These are phyloP conservation scores for Aspergillus sclerotiicarbonarius DNA, from an alignment of 495 filamentous ascomycete genomes.

Conservation along the genomic window DNA sequence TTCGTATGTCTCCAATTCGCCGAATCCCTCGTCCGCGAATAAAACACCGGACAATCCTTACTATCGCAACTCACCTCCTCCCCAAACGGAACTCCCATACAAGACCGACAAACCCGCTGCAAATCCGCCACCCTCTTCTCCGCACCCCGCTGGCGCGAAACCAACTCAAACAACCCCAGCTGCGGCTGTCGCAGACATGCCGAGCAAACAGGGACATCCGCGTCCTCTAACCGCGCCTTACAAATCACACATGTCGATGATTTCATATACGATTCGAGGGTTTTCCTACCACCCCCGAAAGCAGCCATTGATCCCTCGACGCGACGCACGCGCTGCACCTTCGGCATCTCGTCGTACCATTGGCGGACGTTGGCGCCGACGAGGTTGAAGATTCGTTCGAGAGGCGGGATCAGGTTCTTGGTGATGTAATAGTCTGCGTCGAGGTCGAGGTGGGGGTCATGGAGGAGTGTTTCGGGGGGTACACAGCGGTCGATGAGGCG, in stretches of 20 bases:
- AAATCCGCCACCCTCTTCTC: constrained; percentile 66
- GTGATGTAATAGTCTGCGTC: constrained; percentile 96
- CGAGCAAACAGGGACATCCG: constrained; percentile 55
- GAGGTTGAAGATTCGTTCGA: constrained; percentile 95
- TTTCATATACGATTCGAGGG: constrained; percentile 85
- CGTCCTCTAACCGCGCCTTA: constrained; percentile 58
- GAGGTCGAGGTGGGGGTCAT: constrained; percentile 73
- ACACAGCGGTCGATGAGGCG: constrained; percentile 88
- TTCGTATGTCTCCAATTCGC: constrained; percentile 59
- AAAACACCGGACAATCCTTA: constrained; percentile 90
- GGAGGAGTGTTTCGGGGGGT: constrained; percentile 76
- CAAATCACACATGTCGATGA: constrained; percentile 78
- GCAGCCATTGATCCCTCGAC: constrained; percentile 38
- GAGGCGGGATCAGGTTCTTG: constrained; percentile 91
- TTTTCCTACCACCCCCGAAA: constrained; percentile 48
- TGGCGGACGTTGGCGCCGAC: constrained; percentile 86
- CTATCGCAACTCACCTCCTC: constrained; percentile 85
- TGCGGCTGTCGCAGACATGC: constrained; percentile 57
- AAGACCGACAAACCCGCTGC: constrained; percentile 77
- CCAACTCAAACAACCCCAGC: constrained; percentile 59
- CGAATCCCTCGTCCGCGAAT: constrained; percentile 72
- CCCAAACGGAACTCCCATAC: constrained; percentile 65
- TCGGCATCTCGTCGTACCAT: constrained; percentile 98
- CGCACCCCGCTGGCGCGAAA: constrained; percentile 55
- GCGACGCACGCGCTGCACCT: constrained; percentile 69